phyloP scores from a whole-genome alignment of 2,329 filamentous ascomycete genomes.

The Cadophora sp. region DNA sequence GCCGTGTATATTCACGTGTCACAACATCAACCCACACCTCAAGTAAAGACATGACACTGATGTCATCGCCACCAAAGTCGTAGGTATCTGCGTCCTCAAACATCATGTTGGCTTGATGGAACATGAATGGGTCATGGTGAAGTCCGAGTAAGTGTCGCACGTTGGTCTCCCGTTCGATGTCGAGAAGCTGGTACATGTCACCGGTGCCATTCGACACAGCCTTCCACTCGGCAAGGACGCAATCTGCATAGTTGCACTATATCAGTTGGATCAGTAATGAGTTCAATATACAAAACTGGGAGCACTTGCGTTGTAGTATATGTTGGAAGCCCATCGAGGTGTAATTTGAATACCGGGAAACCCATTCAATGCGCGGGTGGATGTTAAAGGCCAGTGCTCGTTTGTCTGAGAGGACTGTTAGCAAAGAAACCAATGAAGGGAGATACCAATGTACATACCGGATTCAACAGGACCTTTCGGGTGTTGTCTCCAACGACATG shows the following conservation, averaged over 20 bases:
- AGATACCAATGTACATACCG: neutral
- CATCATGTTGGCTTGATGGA: constrained; percentile 68
- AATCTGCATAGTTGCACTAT: constrained; percentile 61
- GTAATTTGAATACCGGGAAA: constrained; percentile 62
- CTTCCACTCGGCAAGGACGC: constrained; percentile 66
- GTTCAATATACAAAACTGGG: no score
- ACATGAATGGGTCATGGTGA: constrained; percentile 46
- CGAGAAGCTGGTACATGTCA: constrained; percentile 58
- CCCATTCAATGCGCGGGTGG: constrained; percentile 58
- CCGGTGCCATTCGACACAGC: constrained; percentile 63
- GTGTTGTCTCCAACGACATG: constrained; percentile 70
- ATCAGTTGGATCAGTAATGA: constrained; percentile 37
- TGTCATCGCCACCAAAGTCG: constrained; percentile 9
- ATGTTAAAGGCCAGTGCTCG: constrained; percentile 61
- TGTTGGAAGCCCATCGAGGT: constrained; percentile 65
- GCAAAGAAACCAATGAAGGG: neutral
- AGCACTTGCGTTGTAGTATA: constrained; percentile 64
- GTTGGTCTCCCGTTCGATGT: constrained; percentile 58
- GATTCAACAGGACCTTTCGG: constrained; percentile 59
- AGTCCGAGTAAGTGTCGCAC: constrained; percentile 63
- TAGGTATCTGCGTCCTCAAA: constrained; percentile 51
- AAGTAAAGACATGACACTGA: constrained; percentile 7
- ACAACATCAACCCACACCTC: constrained; percentile 23
- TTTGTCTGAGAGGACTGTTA: constrained; percentile 26
- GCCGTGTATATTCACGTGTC: constrained; percentile 24